Conservation (phyloP, 2,329 filamentous ascomycete species). For the Phoma herbarum region DNA sequence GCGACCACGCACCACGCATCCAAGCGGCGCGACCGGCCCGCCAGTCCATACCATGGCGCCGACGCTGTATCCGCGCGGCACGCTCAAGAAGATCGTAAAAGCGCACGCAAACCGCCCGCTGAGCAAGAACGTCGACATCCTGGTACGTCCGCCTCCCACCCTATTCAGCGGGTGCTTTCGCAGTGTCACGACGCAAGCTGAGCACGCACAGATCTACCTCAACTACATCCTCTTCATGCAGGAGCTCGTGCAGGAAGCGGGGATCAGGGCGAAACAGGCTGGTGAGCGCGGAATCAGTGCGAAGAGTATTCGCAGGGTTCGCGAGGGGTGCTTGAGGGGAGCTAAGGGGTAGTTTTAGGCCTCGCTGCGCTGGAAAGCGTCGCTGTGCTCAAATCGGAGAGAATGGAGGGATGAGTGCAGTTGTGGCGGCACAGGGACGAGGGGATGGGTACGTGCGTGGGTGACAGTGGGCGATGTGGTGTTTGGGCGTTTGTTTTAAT, state of each 20-base stretch:
- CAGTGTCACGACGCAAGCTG: neutral
- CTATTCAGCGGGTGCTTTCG: neutral
- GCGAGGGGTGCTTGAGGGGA: conserved; percentile 62
- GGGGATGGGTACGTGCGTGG: no score
- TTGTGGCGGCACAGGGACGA: neutral
- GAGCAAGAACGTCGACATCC: conserved; percentile 85
- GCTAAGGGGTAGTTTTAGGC: conserved; percentile 38
- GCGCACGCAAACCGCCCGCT: conserved; percentile 82
- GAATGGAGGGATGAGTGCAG: neutral
- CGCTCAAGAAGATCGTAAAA: conserved; percentile 89
- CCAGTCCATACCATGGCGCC: conserved; percentile 67
- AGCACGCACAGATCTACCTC: conserved; percentile 72
- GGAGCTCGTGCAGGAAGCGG: conserved; percentile 79
- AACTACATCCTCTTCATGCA: conserved; percentile 85
- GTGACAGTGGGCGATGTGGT: no score
- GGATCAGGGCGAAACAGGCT: conserved; percentile 76
- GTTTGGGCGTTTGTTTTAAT: no score
- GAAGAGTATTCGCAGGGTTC: conserved; percentile 78
- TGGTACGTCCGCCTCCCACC: conserved; percentile 63
- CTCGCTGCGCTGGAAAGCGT: no score
- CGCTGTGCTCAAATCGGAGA: no score
- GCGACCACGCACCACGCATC: neutral
- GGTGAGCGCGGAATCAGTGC: conserved; percentile 79
- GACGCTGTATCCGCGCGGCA: conserved; percentile 83
- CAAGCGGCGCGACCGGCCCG: neutral